phyloP scores from a whole-genome alignment of 73 alveolate genomes.

The Paramecium bursaria region DNA sequence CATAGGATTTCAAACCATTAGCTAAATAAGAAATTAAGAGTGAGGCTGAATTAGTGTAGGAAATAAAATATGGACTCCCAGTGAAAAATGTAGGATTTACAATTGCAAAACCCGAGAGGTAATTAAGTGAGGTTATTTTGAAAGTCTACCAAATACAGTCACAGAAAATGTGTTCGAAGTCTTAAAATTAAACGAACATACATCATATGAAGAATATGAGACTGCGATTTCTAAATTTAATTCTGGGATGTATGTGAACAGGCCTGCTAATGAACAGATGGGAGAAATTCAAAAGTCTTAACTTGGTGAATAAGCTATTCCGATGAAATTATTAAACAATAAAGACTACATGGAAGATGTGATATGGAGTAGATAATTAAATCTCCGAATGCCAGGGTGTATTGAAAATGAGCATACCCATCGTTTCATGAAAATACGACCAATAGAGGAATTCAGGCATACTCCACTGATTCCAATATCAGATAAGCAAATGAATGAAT shows the following conservation, averaged over 20 bases:
- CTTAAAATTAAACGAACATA: slow-evolving; percentile 71
- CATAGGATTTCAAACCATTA: background rate
- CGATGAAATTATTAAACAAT: slow-evolving; percentile 70
- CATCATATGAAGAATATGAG: slow-evolving; percentile 75
- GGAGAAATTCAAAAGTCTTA: slow-evolving; percentile 72
- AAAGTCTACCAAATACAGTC: slow-evolving; percentile 68
- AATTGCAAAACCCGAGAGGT: slow-evolving; percentile 60
- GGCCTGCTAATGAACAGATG: slow-evolving; percentile 34
- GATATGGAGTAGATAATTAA: slow-evolving; percentile 62
- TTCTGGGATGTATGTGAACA: slow-evolving; percentile 80
- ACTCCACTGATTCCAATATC: slow-evolving; percentile 87
- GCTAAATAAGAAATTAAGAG: background rate
- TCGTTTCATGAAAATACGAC: slow-evolving; percentile 78
- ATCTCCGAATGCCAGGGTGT: slow-evolving; percentile 86
- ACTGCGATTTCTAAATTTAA: slow-evolving; percentile 74
- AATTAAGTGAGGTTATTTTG: slow-evolving; percentile 53
- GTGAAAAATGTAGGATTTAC: slow-evolving; percentile 73
- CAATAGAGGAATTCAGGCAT: slow-evolving; percentile 88
- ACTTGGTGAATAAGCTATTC: slow-evolving; percentile 81
- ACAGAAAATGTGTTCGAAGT: slow-evolving; percentile 71
- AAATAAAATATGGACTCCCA: slow-evolving; percentile 68
- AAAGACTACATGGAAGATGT: slow-evolving; percentile 72
- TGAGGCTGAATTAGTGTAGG: slow-evolving; percentile 26
- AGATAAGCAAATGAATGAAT: slow-evolving; percentile 74
- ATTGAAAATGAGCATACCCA: slow-evolving; percentile 86